phyloP scores from a whole-genome alignment of 2,329 filamentous ascomycete species.

The Penicillium sp. region DNA sequence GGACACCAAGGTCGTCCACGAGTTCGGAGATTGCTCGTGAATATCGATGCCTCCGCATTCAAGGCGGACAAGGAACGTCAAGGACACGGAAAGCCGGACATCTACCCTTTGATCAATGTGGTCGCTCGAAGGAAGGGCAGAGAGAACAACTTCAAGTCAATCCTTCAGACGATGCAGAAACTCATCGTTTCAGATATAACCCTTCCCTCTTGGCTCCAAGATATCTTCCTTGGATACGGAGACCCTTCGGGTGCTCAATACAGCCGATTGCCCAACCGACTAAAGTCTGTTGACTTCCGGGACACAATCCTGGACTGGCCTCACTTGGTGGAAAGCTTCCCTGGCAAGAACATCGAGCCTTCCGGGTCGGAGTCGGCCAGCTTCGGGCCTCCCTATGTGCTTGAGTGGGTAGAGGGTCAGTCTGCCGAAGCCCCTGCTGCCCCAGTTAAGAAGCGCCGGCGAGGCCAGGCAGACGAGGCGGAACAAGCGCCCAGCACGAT shows the following conservation, averaged over 20 bases:
- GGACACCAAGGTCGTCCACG: constrained; percentile 56
- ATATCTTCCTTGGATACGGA: constrained; percentile 96
- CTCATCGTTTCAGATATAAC: constrained; percentile 80
- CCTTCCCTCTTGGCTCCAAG: constrained; percentile 86
- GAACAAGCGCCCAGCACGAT: constrained; percentile 63
- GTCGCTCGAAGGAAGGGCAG: constrained; percentile 75
- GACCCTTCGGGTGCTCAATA: constrained; percentile 86
- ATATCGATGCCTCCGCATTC: constrained; percentile 74
- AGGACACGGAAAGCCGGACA: constrained; percentile 64
- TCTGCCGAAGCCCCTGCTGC: constrained; percentile 52
- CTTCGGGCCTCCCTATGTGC: constrained; percentile 81
- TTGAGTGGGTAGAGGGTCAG: constrained; percentile 60
- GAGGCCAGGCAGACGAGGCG: constrained; percentile 65
- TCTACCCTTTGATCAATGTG: constrained; percentile 82
- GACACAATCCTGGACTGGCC: constrained; percentile 97
- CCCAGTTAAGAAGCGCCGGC: constrained; percentile 79
- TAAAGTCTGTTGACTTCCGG: constrained; percentile 78
- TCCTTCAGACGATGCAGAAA: constrained; percentile 85
- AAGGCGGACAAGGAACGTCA: constrained; percentile 66
- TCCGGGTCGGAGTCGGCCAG: constrained; percentile 65
- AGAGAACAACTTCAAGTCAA: constrained; percentile 95
- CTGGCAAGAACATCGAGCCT: constrained; percentile 80
- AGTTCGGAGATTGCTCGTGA: constrained; percentile 68
- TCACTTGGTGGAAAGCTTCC: constrained; percentile 82
- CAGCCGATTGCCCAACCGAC: constrained; percentile 70